Evolutionary conservation across 2,329 filamentous ascomycete species (phyloP), one percentile per base, ranked within the genome.

Genomic region (Alternaria longipes): DNA sequence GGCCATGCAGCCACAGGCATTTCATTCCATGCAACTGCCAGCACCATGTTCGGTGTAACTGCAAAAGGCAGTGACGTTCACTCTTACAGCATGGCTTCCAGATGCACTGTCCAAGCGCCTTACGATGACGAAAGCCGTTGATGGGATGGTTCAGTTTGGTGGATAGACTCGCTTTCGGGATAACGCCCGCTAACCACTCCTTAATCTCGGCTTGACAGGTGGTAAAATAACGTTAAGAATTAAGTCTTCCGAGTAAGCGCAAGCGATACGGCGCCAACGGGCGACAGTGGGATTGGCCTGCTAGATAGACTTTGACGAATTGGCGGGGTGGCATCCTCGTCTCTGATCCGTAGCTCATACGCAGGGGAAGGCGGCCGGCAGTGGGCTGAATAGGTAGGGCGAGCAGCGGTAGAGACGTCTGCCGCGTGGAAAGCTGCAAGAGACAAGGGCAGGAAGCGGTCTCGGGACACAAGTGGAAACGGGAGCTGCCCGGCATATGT

Each of bases 131-230:
- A 65, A 54, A 60, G 65, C 53, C 54, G 55, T 69, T 61, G 68
- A 64, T 59, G 24, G 36, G 44, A 36, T 26, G 18, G 49, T 51
- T 50, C 38, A 59, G 62, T 50, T 50, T 58, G 53, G 59, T 62
- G 50, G 63, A 62, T 49, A 44, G 59, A 30, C 20, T 61, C 59
- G 62, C 41, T 63, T 66, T 60, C 54, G 71, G 71, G 54, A 71
- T 69, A 67, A 71, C 69, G 71, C 60, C 65, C 69, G 72, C 70
- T 73, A 68, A 58, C 59, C 61, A 60, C 70, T 77, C 75, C 72
- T 77, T 78, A 77, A 79, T 79, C 67, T 79, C 76, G 76, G 76
- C 66, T 73, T 69, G 63, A 64, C 60, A 63, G 60, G 46, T 52
- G 62, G 56, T 69, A 64, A 59, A 68, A 59, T 61, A 59, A 65